Evolutionary conservation across 2,329 filamentous ascomycete genomes (phyloP), one percentile per base, ranked within the genome.

Genomic region (Cadophora sp.): DNA sequence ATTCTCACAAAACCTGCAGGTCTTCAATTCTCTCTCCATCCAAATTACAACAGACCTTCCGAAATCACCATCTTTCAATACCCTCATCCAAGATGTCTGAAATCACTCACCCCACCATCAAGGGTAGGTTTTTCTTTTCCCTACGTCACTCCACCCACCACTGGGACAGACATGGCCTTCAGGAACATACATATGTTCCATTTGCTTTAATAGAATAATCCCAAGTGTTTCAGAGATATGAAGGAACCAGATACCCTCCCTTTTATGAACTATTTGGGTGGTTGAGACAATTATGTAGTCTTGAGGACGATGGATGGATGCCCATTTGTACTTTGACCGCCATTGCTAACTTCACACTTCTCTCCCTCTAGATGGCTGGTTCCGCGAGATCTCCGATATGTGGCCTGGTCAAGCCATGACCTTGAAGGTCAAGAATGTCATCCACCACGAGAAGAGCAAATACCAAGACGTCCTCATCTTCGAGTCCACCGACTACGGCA

Each of bases 401-500:
- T 99, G 96, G 96, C 95, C 96, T 71, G 87, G 96, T 80, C 96
- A 98, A 85, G 96, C 96, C 80, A 98, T 98, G 95, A 97, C 92
- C 75, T 91, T 97, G 80, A 94, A 92, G 83, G 96, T 99, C 82
- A 95, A 99, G 81, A 93, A 97, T 86, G 90, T 99, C 78, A 87
- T 99, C 71, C 94, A 97, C 87, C 95, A 98, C 86, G 96, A 99
- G 86, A 98, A 97, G 89, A 96, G 92, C 86, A 86, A 97, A 86
- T 99, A 97, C 86, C 96, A 99, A 84, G 96, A 99, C 79, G 95
- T 99, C 73, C 90, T 99, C 77, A 93, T 98, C 85, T 99, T 99
- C 85, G 92, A 99, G 87, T 97, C 93, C 76, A 97, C 91, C 84
- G 89, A 98, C 87, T 92, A 98, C 81, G 96, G 96, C 81, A 97